Evolutionary conservation across 140 eudicot species (phyloP), one percentile per base, ranked within the genome.

Genomic region (Erigeron philadelphicus): DNA sequence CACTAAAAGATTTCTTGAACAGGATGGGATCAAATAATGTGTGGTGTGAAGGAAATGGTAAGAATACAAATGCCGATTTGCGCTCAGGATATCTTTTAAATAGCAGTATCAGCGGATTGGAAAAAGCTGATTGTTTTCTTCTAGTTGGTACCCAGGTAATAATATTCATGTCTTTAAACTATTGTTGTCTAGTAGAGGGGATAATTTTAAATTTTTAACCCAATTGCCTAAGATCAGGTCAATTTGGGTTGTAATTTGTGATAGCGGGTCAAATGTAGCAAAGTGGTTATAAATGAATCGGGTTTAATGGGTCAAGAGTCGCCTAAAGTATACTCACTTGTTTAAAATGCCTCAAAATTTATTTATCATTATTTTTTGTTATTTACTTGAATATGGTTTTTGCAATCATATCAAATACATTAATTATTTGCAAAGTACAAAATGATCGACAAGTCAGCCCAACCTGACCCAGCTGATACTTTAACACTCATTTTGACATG

Each of bases 11-110:
- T 80, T 78, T 91, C 80, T 79, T 91, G 69, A 91, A 91, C 85
- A 82, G 59, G 75, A 84, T 88, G 92, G 97, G 97, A 11, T 91
- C 97, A 11, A 84, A 91, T 70, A 91, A 91, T 47, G 79, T 88
- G 2, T 91, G 87, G 86, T 91, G 96, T 72, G 98, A 92, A 76
- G 98, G 98, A 50, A 92, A 92, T 75, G 96, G 96, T 15, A 61
- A 76, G 70, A 78, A 76, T 50, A 79, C 86, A 5, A 78, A 92
- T 77, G 98, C 96, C 59, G 96, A 92, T 79, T 77, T 92, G 66
- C 96, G 96, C 44, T 86, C 98, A 38, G 93, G 86, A 59, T 92
- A 92, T 83, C 84, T 86, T 55, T 72, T 92, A 81, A 92, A 92
- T 59, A 88, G 82, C 75, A 59, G 92, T 80, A 88, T 88, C 65